Base-by-base conservation (phyloP, 2,329 filamentous ascomycete species). In the Diaporthe sp. region DNA sequence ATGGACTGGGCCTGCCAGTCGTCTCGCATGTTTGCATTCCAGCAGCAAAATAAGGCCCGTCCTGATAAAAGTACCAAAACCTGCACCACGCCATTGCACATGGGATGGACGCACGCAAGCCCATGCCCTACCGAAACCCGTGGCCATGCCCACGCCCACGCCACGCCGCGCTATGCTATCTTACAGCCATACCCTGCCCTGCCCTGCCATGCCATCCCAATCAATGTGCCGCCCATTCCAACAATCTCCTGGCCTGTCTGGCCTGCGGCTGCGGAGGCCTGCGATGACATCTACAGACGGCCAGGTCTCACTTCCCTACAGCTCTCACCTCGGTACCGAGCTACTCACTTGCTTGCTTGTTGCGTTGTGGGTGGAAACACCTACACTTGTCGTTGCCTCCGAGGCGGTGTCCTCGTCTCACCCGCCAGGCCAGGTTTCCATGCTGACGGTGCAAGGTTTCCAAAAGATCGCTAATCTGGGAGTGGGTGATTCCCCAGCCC, bases 401-500 rank as follows among this genome's bases (percentile, higher is more conserved):
- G 50, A 58, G 67, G 67, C 67, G 40, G 52, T 70, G 67, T 70
- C 50, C 15, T 57, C 25, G 22, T 42, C 67, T 70, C 50, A 47
- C 67, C 50, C 42, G 45, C 42, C 55, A 64, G 69, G 45, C 42
- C 55, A 64, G 69, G 47, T 54, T 54, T 30, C 57, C 33, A 42
- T 64, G 69, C 33, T 64, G 57, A 61, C 40, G 69, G 57, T 40
- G 47, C 64, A 54, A 61, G 57, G 69, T 72, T 64, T 47, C 47
- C 64, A 68, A 33, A 40, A 25, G 69, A 57, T 72, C 69, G 69
- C 69, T 72, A 72, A 72, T 72, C 69, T 72, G 69, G 19, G 55
- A 52, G 69, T 40, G 64, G 47, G 64, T 68, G 64, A 40, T 68
- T 54, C 64, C 64, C 64, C 69, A 72, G 69, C 69, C 69, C 69